Evolutionary conservation across 495 filamentous ascomycete genomes (phyloP), one percentile per base, ranked within the genome.

Genomic region (Amniculicola lignicola): DNA sequence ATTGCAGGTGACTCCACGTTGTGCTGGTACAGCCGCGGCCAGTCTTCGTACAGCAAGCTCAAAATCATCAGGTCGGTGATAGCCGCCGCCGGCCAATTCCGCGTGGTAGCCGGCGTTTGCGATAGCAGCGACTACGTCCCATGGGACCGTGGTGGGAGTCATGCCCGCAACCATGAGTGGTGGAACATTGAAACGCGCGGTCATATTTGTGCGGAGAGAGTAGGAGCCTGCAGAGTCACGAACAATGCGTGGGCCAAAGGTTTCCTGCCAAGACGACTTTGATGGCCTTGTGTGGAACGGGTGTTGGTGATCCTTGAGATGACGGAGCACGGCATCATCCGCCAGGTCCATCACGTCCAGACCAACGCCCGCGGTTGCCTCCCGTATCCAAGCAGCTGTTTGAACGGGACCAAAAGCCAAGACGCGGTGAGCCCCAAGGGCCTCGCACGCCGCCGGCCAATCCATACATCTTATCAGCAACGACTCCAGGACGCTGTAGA

Each of bases 141-240:
- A 64, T 28, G 67, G 57, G 7, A 59, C 59, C 0, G 72, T 75
- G 0, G 70, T 73, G 12, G 72, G 72, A 5, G 72, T 75, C 72
- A 75, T 75, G 5, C 72, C 72, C 23, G 71, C 71, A 10, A 73
- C 72, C 41, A 75, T 69, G 0, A 75, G 21, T 7, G 72, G 72
- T 12, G 72, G 71, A 2, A 67, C 43, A 15, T 67, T 63, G 5
- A 75, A 31, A 6, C 73, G 49, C 11, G 57, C 51, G 24, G 55
- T 73, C 19, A 75, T 47, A 11, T 66, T 67, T 15, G 71, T 75
- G 35, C 70, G 61, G 2, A 75, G 7, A 33, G n/a, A 7, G 29
- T 7, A n/a, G 29, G 7, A 7, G 7, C 29, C 29, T 7, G 29
- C n/a, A 7, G 29, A n/a, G n/a, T n/a, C 29, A 33, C 29, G 29